These are phyloP conservation scores for Paraphaeosphaeria sporulosa DNA, from an alignment of 2,329 filamentous ascomycete species.

Conservation along the genomic window DNA sequence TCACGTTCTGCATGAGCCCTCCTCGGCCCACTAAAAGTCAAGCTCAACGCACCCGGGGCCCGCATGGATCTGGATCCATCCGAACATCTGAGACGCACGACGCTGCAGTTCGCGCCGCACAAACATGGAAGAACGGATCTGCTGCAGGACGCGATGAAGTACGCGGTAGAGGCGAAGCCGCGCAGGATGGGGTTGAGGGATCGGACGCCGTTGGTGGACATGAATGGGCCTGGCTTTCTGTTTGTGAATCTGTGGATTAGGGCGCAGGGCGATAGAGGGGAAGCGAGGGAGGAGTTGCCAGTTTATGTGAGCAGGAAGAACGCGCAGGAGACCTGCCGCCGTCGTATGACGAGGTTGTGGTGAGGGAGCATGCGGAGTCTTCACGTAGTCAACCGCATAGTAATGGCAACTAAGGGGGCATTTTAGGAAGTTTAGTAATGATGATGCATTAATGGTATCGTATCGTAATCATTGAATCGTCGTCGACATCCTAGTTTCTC, in stretches of 20 bases:
- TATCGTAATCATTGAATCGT: conserved; percentile 1
- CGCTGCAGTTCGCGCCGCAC: neutral
- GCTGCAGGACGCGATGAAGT: neutral
- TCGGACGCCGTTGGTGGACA: neutral
- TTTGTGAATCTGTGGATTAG: neutral
- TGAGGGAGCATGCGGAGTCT: neutral
- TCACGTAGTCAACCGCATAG: neutral
- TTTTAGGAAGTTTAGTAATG: neutral
- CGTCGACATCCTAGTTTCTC: neutral
- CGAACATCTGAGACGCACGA: neutral
- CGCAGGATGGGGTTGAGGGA: neutral
- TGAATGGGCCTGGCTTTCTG: neutral
- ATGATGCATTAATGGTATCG: neutral
- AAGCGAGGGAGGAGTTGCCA: neutral
- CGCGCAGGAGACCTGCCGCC: neutral
- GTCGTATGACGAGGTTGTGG: conserved; percentile 5
- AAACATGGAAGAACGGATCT: neutral
- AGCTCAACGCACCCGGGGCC: neutral
- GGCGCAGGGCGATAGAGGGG: neutral
- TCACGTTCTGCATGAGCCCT: neutral
- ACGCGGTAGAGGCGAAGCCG: neutral
- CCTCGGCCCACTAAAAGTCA: neutral
- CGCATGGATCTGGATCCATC: neutral
- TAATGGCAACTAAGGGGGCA: neutral
- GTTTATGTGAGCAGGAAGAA: conserved; percentile 1